Percentiles rank a stretch among this genome's conserved stretches.
These are phyloP conservation scores for Orbilia ellipsospora DNA, from an alignment of 2,329 filamentous ascomycete genomes.

Conservation along the genomic window DNA sequence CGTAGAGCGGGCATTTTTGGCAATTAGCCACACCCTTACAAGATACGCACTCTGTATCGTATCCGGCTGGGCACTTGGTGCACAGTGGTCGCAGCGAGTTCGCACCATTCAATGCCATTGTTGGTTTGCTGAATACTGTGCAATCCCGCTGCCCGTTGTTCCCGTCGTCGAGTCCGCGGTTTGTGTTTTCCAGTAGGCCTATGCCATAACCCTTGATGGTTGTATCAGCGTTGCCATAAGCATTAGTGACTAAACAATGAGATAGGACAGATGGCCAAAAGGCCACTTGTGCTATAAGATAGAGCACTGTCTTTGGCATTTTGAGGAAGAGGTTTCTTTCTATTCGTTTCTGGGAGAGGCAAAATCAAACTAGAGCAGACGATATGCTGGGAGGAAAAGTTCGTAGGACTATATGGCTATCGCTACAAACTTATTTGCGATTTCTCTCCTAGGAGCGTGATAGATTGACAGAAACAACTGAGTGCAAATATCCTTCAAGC, in stretches of 20 bases:
- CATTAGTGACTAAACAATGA: conserved; percentile 11
- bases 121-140: conserved; percentile 32
- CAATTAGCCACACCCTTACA: conserved; percentile 8
- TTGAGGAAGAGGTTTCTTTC: too few species aligned
- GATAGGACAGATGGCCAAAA: too few species aligned
- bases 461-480: too few species aligned
- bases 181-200: conserved; percentile 20
- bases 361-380: too few species aligned
- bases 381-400: too few species aligned
- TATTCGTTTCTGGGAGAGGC: too few species aligned
- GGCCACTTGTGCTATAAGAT: too few species aligned
- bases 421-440: too few species aligned
- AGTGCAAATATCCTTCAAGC: too few species aligned
- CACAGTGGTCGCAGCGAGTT: background rate
- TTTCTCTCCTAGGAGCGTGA: too few species aligned
- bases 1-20: conserved; percentile 7
- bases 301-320: too few species aligned
- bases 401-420: too few species aligned
- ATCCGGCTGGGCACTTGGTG: conserved; percentile 3
- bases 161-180: background rate
- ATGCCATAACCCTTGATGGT: conserved; percentile 11
- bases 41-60: conserved; percentile 4
- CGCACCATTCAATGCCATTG: conserved; percentile 26
- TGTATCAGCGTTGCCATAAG: conserved; percentile 16
- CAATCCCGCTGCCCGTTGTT: conserved; percentile 10